Evolutionary conservation across 805 yeast genomes (phyloP).

Genomic region (Komagataella kurtzmanii): DNA sequence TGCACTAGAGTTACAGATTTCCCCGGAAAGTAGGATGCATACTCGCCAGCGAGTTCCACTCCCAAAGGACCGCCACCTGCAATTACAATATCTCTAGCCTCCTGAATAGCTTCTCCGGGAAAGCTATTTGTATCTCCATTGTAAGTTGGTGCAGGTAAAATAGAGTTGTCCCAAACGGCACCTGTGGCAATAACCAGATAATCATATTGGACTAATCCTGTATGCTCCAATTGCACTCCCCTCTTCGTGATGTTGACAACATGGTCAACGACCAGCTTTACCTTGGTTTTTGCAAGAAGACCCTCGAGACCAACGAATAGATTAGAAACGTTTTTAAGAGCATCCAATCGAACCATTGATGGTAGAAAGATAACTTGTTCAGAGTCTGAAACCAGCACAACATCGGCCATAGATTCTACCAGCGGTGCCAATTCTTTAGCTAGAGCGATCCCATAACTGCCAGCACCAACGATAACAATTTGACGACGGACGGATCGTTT

Average conservation of each 20-base stretch:
- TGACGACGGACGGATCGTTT: not conserved
- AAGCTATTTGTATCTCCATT: not conserved
- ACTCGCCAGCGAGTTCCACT: conserved; percentile 19
- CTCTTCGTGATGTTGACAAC: conserved; percentile 8
- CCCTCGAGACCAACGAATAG: not conserved
- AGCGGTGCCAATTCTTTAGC: not conserved
- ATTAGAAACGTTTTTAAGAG: not conserved
- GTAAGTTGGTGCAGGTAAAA: conserved; percentile 2
- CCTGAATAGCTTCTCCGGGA: conserved; percentile 7
- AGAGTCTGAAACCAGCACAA: not conserved
- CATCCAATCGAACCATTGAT: not conserved
- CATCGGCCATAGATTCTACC: not conserved
- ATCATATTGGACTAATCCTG: conserved; percentile 9
- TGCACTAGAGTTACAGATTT: conserved; percentile 15
- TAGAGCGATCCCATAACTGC: not conserved
- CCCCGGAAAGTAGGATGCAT: conserved; percentile 8
- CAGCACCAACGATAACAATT: not conserved
- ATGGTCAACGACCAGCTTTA: conserved; percentile 11
- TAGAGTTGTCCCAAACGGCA: conserved; percentile 15
- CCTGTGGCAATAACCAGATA: conserved; percentile 18
- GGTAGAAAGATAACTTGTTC: not conserved
- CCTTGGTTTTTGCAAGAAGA: conserved; percentile 6
- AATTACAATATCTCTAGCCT: conserved; percentile 13
- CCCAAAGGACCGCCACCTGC: conserved; percentile 21
- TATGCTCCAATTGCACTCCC: conserved; percentile 5